Base-by-base conservation (phyloP, 2,329 filamentous ascomycete genomes). In the Claviceps sp. region DNA sequence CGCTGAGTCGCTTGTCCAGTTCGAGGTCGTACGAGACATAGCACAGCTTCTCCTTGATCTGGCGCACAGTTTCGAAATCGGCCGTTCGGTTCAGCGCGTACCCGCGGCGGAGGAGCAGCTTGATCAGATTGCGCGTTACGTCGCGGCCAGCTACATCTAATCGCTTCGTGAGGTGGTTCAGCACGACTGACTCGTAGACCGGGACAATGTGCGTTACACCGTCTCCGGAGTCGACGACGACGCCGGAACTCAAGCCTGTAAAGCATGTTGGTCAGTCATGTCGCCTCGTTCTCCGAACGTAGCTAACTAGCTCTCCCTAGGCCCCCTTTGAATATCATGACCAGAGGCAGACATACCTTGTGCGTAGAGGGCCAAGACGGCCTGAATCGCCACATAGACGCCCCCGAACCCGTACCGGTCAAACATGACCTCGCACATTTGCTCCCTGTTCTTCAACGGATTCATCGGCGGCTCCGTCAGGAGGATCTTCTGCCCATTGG, bases 31-130 rank as follows among this genome's bases (percentile, higher is more conserved):
- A 98, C 13, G 90, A 96, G 52, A 98, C 91, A 68, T 98, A 98
- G 78, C 93, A 97, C 49, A 98, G 85, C 78, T 98, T 98, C 77
- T 98, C 93, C 75, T 98, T 98, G 75, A 98, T 97, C 69, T 97
- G 91, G 56, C 93, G 86, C 52, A 98, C 93, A 4, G 93, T 98
- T 71, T 98, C 93, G 69, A 98, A 98, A 68, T 98, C 93, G 66
- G 93, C 93, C 13, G 93, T 98, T 67, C 93, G 83, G 80, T 98
- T 98, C 56, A 98, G 82, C 38, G 93, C 89, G 69, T 98, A 98
- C 45, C 93, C 93, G 60, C 93, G 83, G 63, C 93, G 88, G 53
- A 95, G 80, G 20, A 98, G 83, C 48, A 98, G 83, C 49, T 89
- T 88, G 68, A 98, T 98, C 57, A 98, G 79, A 70, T 98, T 97